These are phyloP conservation scores for Iberis pinnata DNA, from an alignment of 345 rosid species.

Conservation along the genomic window DNA sequence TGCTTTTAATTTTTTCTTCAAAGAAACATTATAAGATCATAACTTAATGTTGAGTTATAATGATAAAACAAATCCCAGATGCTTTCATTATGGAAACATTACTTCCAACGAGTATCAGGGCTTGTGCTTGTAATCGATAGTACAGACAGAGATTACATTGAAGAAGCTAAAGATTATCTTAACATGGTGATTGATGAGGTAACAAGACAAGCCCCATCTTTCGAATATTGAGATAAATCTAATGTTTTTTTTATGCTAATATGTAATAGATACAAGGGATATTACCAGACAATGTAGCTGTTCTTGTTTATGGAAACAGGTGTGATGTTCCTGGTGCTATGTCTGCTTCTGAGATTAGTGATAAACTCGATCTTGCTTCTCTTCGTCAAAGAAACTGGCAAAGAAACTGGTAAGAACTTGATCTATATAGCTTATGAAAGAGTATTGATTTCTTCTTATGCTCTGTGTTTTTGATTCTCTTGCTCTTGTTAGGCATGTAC, in stretches of 20 bases:
- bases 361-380: slow-evolving; percentile 52
- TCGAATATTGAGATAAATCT: neutral
- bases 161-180: slow-evolving; percentile 18
- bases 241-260: slow-evolving; percentile 6
- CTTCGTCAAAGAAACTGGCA: slow-evolving; percentile 51
- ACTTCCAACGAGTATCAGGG: neutral
- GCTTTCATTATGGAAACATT: neutral
- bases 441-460: neutral
- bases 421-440: neutral
- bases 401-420: slow-evolving; percentile 22
- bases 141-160: slow-evolving; percentile 20
- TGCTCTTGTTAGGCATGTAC: slow-evolving; percentile 56
- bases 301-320: slow-evolving; percentile 55
- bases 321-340: slow-evolving; percentile 56
- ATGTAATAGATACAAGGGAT: slow-evolving; percentile 12
- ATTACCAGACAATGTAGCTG: slow-evolving; percentile 28
- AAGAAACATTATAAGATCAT: neutral
- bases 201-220: neutral
- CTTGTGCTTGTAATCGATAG: slow-evolving; percentile 28
- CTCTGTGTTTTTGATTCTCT: neutral
- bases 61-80: neutral
- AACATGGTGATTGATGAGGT: slow-evolving; percentile 24
- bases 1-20: too few species aligned
- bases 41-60: neutral
- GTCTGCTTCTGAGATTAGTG: slow-evolving; percentile 59